Percentiles rank a stretch among this genome's conserved stretches.
Evolutionary conservation across 306 rosid genomes (phyloP).

Genomic region (Canavalia ensiformis): DNA sequence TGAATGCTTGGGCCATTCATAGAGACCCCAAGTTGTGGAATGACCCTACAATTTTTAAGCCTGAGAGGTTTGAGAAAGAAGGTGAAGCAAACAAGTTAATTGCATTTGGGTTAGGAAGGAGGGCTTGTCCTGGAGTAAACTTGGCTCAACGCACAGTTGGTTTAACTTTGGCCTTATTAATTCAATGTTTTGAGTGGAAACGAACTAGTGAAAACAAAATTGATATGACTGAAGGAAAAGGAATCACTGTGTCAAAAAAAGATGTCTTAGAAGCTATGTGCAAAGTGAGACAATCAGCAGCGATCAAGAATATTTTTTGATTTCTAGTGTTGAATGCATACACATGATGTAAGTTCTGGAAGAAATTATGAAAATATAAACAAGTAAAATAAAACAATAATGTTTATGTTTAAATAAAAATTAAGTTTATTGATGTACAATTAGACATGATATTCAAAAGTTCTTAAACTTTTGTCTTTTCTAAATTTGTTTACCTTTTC

Average conservation of each 20-base stretch:
- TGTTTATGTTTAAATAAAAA: not conserved
- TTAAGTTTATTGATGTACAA: not conserved
- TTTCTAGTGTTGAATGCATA: not conserved
- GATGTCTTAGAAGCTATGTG: slow-evolving; percentile 23
- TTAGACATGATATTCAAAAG: not conserved
- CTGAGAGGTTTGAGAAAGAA: slow-evolving; percentile 27
- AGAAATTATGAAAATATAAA: not conserved
- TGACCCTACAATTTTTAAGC: slow-evolving; percentile 5
- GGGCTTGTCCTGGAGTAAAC: slow-evolving; percentile 20
- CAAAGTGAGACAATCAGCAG: not conserved
- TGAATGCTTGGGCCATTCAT: slow-evolving; percentile 35
- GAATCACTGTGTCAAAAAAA: not conserved
- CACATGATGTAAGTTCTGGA: not conserved
- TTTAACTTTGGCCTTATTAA: not conserved
- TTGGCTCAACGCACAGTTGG: slow-evolving; percentile 24
- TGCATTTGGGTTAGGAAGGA: slow-evolving; percentile 15
- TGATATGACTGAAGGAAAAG: slow-evolving; percentile 29
- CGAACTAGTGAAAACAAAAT: not conserved
- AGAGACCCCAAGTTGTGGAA: slow-evolving; percentile 25
- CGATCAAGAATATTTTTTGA: not conserved
- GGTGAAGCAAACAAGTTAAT: slow-evolving; percentile 1
- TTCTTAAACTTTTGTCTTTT: not conserved
- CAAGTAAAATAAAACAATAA: not conserved
- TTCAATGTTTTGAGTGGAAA: slow-evolving; percentile 32
- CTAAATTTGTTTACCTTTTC: not conserved